Conservation (phyloP, 768 basidiomycete species). For the Hygrophorus pudorinus region DNA sequence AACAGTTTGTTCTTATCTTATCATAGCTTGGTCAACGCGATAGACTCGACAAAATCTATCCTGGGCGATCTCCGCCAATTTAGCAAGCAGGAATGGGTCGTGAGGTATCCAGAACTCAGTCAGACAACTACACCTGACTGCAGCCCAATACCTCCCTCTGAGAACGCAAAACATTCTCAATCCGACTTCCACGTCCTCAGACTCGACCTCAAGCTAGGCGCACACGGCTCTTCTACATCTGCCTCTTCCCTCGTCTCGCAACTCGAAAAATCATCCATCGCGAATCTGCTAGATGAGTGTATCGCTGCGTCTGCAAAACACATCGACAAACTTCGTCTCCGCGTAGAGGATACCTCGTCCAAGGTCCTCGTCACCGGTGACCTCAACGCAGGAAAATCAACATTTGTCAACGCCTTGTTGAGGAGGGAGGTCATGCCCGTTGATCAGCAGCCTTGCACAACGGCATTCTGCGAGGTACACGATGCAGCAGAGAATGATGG, state of each 20-base stretch:
- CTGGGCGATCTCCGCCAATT: slow-evolving; percentile 65
- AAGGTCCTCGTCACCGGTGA: slow-evolving; percentile 98
- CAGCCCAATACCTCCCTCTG: background rate
- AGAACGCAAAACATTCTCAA: slow-evolving; percentile 47
- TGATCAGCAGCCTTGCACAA: slow-evolving; percentile 97
- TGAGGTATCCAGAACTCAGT: slow-evolving; percentile 77
- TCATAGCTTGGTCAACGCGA: slow-evolving; percentile 62
- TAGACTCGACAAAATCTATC: slow-evolving; percentile 61
- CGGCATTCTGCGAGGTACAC: slow-evolving; percentile 94
- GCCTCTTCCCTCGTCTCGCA: slow-evolving; percentile 75
- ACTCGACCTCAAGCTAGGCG: slow-evolving; percentile 86
- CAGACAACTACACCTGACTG: slow-evolving; percentile 19
- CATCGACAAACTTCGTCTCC: slow-evolving; percentile 74
- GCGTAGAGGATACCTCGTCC: slow-evolving; percentile 86
- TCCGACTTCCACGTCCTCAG: slow-evolving; percentile 86
- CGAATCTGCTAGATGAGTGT: slow-evolving; percentile 83
- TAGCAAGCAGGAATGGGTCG: slow-evolving; percentile 81
- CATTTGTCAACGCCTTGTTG: slow-evolving; percentile 93
- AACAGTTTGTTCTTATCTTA: slow-evolving; percentile 1
- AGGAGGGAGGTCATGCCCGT: slow-evolving; percentile 89
- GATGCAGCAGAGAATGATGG: slow-evolving; percentile 77
- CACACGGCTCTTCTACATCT: slow-evolving; percentile 53
- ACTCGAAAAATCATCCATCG: slow-evolving; percentile 88
- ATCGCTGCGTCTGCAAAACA: slow-evolving; percentile 66
- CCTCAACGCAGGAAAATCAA: slow-evolving; percentile 96